Evolutionary conservation across 1,284 basidiomycete genomes (phyloP), one percentile per base, ranked within the genome.

Genomic region (Coniferiporia weirii): DNA sequence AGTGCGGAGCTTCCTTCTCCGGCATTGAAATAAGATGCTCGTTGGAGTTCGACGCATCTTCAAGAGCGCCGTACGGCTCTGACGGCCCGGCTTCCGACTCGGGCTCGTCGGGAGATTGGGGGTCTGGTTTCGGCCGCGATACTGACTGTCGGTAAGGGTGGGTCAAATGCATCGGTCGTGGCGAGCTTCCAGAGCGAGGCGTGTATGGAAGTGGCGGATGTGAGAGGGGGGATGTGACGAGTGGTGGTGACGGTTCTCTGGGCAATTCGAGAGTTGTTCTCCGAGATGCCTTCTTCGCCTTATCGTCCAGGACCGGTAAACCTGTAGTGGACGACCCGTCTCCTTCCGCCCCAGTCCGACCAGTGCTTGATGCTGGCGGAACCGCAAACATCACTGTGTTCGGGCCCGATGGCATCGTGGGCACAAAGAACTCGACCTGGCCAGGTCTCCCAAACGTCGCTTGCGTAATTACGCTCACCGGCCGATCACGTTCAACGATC

Each of bases 191-290:
- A 45, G 46, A 44, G 27, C 54, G 54, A 12, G 38, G 40, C 5
- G 43, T 32, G n/a, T 44, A 45, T 20, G 10, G 32, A 12, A 49
- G 43, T 20, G 59, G 59, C 17, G 59, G 59, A 47, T 55, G 54
- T 36, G 59, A 46, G 10, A 60, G 54, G 3, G 59, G 59, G 3
- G 59, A 38, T 22, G 54, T 46, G 10, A 32, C 35, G 17, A 60
- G 54, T 4, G 59, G 59, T 15, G 59, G 59, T 4, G 59, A 60
- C 3, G 59, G 59, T 38, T 60, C 59, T 2, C 48, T 54, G 12
- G 59, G 48, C n/a, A 27, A 60, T 19, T 56, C 54, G 12, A 45
- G 35, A 1, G 54, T 60, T 17, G 43, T n/a, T 48, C 54, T 43
- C 44, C 35, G 40, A 4, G 40, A 17, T 22, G n/a, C 40, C 49